Conservation (phyloP, 805 yeast genomes). For the Candida ovalis region DNA sequence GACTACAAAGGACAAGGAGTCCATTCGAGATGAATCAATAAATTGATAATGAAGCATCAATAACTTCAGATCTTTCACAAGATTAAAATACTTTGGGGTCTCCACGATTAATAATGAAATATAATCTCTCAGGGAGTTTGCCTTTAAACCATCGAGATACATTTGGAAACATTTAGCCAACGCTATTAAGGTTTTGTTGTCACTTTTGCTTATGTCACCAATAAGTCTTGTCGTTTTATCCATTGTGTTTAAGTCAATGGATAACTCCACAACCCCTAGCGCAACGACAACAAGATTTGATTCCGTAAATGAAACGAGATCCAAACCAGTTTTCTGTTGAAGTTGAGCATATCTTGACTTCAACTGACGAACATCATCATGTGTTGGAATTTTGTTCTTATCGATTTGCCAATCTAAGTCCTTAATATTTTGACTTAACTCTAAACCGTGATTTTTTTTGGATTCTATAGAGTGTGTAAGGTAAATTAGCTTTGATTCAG, state of each 20-base stretch:
- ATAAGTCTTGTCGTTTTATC: neutral
- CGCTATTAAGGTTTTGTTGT: neutral
- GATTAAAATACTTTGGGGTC: neutral
- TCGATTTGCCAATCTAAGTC: conserved; percentile 1
- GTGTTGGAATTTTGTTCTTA: conserved; percentile 16
- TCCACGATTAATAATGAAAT: neutral
- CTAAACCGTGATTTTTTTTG: neutral
- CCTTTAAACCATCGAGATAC: neutral
- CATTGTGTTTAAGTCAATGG: neutral
- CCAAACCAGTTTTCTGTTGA: conserved; percentile 9
- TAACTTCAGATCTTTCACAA: neutral
- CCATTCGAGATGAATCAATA: neutral
- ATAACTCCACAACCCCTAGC: neutral
- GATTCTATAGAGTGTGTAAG: neutral
- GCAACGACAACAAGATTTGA: neutral
- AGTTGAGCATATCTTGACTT: conserved; percentile 8
- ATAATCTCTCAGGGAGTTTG: neutral
- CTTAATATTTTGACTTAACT: conserved; percentile 3
- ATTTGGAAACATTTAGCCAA: neutral
- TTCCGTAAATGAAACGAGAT: conserved; percentile 8
- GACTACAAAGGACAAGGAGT: neutral
- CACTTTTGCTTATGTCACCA: neutral
- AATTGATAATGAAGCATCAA: neutral
- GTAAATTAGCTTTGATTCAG: neutral
- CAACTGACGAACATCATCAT: conserved; percentile 11